Evolutionary conservation across 2,329 filamentous ascomycete genomes (phyloP).

Genomic region (Dryadomyces quercus-mongolicae): DNA sequence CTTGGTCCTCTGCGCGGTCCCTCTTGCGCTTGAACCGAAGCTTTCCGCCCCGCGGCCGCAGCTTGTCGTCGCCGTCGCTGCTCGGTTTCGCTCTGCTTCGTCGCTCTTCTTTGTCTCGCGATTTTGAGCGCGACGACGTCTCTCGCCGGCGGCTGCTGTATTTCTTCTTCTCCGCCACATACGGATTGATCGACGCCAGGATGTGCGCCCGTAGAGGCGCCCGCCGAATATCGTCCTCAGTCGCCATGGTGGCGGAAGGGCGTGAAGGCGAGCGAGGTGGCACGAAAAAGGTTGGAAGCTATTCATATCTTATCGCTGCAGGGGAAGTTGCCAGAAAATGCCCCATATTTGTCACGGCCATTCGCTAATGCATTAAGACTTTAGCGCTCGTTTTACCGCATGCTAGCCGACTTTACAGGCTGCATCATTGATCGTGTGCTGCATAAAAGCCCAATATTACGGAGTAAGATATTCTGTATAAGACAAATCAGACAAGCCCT

Average conservation of each 20-base stretch:
- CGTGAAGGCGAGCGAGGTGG: not conserved
- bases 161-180: conserved; percentile 5
- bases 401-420: too few relatives aligned
- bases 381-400: too few relatives aligned
- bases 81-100: not conserved
- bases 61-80: not conserved
- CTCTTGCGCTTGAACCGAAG: conserved; percentile 3
- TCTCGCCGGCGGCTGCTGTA: not conserved
- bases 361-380: too few relatives aligned
- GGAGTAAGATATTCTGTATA: too few relatives aligned
- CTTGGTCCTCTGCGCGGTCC: too few relatives aligned
- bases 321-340: not conserved
- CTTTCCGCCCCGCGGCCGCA: not conserved
- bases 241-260: not conserved
- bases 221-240: conserved; percentile 1
- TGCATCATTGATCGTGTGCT: too few relatives aligned
- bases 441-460: too few relatives aligned
- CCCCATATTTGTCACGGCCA: too few relatives aligned
- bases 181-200: conserved; percentile 34
- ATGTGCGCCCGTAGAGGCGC: conserved; percentile 31
- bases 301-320: not conserved
- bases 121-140: not conserved
- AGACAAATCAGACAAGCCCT: too few relatives aligned
- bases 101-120: not conserved
- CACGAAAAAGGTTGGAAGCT: not conserved